Evolutionary conservation across 805 yeast genomes (phyloP), one percentile per base, ranked within the genome.

Genomic region (Metschnikowia dekortorum): DNA sequence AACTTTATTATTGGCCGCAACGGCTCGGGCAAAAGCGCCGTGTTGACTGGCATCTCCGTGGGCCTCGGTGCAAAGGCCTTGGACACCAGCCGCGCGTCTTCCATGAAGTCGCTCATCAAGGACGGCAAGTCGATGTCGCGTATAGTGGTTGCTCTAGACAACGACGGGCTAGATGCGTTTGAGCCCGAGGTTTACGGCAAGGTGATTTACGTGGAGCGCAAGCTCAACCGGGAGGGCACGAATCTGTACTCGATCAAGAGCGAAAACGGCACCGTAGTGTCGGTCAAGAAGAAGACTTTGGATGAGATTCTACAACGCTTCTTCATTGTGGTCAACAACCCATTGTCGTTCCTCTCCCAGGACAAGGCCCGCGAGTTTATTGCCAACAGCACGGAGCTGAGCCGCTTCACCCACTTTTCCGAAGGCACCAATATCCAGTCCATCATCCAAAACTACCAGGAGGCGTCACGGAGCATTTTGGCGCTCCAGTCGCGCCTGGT

Each of bases 301-400:
- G 89, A 82, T 55, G 79, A 78, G 5, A 84, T 94, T 2, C 68
- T 90, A 43, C 83, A 80, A 55, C 79, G 77, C 54, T 89, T 85
- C 62, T 83, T 85, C 41, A 84, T 92, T 39, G 84, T 88, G 6
- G 85, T 94, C 28, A 91, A 84, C 59, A 94, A 94, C 59, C 97
- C 97, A 6, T 81, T 94, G 80, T 87, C 96, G 1, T 87, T 94
- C 61, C 73, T 94, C 45, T 89, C 96, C 1, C 99, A 94, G 65
- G 97, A 94, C 58, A 87, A 85, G 53, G 98, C 99, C 1, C 81
- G 96, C 57, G 86, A 91, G 13, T 94, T 94, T 62, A 70, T 94
- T 54, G 86, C 96, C 0, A 81, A 84, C 32, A 82, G 94, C 4
- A 77, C 88, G 4, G 86, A 88, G 52, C 75, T 74, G 34, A 84